Conservation (phyloP, 257 asterid genomes). For the Nicotiana sylvestris region DNA sequence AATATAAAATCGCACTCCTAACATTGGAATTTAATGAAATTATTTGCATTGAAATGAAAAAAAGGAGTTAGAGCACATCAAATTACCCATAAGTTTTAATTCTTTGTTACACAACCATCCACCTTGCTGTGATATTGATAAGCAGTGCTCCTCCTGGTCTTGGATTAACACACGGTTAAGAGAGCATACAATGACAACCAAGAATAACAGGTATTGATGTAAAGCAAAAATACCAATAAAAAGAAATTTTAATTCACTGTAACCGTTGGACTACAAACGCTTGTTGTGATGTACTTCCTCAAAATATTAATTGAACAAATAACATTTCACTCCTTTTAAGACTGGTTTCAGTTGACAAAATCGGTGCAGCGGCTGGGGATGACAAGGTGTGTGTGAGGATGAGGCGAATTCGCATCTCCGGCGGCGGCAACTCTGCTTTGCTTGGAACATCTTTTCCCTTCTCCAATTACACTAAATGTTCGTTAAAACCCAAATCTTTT, state of each 20-base stretch:
- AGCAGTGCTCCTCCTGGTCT: too few relatives aligned
- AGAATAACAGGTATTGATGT: too few relatives aligned
- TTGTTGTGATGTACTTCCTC: rapidly evolving
- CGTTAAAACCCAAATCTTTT: neutral
- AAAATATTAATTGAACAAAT: rapidly evolving
- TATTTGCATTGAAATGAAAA: neutral
- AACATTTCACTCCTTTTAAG: neutral
- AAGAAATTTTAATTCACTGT: neutral
- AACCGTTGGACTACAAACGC: conserved; percentile 88
- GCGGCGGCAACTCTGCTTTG: conserved; percentile 8
- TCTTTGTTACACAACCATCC: neutral
- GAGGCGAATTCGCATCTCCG: conserved; percentile 23
- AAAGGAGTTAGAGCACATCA: neutral
- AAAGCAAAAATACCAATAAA: too few relatives aligned
- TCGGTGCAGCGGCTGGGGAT: neutral
- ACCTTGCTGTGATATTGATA: neutral
- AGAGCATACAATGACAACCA: too few relatives aligned
- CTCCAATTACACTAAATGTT: neutral
- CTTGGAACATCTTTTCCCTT: conserved; percentile 9
- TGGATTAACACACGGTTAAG: too few relatives aligned
- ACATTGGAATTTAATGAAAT: neutral
- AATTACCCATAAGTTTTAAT: neutral
- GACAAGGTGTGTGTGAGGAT: conserved; percentile 7
- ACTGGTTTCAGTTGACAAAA: neutral
- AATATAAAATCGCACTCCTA: neutral